Conservation (phyloP, 2,329 filamentous ascomycete species). For the Verticillium dahliae region DNA sequence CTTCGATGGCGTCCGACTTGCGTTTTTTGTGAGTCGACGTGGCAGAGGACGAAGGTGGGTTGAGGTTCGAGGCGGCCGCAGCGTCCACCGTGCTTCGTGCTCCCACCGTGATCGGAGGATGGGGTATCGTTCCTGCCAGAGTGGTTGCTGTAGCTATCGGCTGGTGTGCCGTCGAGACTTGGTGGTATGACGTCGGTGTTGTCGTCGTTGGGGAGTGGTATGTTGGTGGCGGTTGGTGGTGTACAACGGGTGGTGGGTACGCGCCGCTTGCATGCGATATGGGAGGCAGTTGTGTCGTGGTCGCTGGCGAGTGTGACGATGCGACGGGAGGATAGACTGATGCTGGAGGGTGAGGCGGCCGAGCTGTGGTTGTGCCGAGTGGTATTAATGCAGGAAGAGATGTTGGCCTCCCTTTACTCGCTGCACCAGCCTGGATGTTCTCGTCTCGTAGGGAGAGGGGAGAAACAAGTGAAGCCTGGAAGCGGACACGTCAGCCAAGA, state of each 20-base stretch:
- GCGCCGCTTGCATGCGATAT: neutral
- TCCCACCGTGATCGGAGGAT: neutral
- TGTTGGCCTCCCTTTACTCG: neutral
- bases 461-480: neutral
- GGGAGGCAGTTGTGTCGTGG: neutral
- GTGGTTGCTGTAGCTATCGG: neutral
- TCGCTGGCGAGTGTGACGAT: neutral
- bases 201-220: neutral
- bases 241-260: neutral
- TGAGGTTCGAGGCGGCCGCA: neutral
- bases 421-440: neutral
- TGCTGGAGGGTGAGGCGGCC: neutral
- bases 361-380: neutral
- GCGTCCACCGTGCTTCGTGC: neutral
- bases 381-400: neutral
- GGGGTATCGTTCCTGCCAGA: neutral
- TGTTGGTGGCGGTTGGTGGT: neutral
- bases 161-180: neutral
- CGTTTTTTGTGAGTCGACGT: conserved; percentile 6
- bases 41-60: neutral
- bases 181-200: neutral
- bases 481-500: neutral
- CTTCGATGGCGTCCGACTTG: conserved; percentile 7
- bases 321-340: neutral
- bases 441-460: neutral